A percentile compares a stretch with the other conserved stretches of the same genome.
Conservation (phyloP, 768 basidiomycete genomes). For the Leccinellum albellum region DNA sequence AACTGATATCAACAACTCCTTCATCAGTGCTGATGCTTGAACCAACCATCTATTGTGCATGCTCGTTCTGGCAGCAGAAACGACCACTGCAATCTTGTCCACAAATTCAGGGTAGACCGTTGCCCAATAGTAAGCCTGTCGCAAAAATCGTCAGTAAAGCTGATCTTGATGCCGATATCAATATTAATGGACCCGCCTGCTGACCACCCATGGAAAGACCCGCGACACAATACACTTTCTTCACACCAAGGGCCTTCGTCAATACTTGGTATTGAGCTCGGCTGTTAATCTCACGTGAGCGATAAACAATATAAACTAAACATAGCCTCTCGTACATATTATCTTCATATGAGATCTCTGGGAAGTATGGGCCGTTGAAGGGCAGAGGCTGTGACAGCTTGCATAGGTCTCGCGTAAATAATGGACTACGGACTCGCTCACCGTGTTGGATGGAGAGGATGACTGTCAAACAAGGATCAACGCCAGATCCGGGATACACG, state of each 20-base stretch:
- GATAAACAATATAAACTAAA: not conserved
- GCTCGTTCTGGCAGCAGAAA: constrained; percentile 52
- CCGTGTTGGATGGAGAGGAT: constrained; percentile 61
- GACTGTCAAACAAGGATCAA: constrained; percentile 30
- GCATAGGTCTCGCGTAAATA: not conserved
- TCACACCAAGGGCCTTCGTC: constrained; percentile 42
- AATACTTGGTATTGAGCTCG: constrained; percentile 54
- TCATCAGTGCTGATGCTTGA: not conserved
- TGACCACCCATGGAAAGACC: constrained; percentile 63
- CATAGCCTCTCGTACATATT: constrained; percentile 43
- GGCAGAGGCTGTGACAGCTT: constrained; percentile 40
- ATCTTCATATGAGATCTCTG: constrained; percentile 52
- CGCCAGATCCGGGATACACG: not conserved
- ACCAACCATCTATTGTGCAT: constrained; percentile 51
- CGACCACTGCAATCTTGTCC: constrained; percentile 41
- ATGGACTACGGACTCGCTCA: constrained; percentile 18
- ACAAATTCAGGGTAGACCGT: constrained; percentile 53
- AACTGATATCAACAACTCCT: not conserved
- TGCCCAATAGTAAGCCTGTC: constrained; percentile 53
- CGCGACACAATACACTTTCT: constrained; percentile 42
- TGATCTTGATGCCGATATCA: not conserved
- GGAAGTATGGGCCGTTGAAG: constrained; percentile 58
- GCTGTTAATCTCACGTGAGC: constrained; percentile 26
- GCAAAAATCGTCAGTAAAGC: not conserved
- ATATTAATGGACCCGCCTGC: constrained; percentile 26